Evolutionary conservation across 345 rosid species (phyloP).

Genomic region (Microcos paniculata): DNA sequence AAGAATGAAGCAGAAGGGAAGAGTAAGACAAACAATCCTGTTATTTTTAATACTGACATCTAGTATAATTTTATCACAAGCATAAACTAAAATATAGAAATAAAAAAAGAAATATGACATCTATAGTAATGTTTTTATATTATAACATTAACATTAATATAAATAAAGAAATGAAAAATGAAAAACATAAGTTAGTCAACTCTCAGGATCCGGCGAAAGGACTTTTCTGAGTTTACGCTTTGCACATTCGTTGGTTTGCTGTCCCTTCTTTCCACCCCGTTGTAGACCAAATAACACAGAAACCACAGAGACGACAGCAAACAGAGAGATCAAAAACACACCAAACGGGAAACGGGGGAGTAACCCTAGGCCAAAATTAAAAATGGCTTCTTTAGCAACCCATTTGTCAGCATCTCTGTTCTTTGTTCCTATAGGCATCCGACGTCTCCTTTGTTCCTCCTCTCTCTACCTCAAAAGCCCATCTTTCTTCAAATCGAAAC

Average conservation of each 20-base stretch:
- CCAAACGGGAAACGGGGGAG: not conserved
- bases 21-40: too few relatives aligned
- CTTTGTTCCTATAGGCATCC: conserved; percentile 48
- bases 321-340: not conserved
- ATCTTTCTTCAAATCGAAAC: conserved; percentile 49
- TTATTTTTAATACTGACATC: too few relatives aligned
- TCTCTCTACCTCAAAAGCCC: conserved; percentile 57
- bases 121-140: too few relatives aligned
- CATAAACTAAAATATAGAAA: too few relatives aligned
- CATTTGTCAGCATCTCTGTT: conserved; percentile 44
- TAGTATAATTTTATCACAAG: too few relatives aligned
- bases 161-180: too few relatives aligned
- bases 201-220: too few relatives aligned
- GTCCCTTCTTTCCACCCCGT: too few relatives aligned
- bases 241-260: not conserved
- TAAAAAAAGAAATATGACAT: too few relatives aligned
- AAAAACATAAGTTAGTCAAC: too few relatives aligned
- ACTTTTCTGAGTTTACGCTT: not conserved
- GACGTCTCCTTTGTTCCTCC: conserved; percentile 51
- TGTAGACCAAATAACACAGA: not conserved
- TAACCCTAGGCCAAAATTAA: not conserved
- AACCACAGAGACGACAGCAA: not conserved
- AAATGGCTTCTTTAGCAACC: conserved; percentile 48
- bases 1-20: too few relatives aligned
- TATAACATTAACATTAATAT: too few relatives aligned